Percentiles rank a stretch among this genome's conserved stretches.
phyloP scores from a whole-genome alignment of 768 basidiomycete genomes.

The Kwoniella shandongensis region DNA sequence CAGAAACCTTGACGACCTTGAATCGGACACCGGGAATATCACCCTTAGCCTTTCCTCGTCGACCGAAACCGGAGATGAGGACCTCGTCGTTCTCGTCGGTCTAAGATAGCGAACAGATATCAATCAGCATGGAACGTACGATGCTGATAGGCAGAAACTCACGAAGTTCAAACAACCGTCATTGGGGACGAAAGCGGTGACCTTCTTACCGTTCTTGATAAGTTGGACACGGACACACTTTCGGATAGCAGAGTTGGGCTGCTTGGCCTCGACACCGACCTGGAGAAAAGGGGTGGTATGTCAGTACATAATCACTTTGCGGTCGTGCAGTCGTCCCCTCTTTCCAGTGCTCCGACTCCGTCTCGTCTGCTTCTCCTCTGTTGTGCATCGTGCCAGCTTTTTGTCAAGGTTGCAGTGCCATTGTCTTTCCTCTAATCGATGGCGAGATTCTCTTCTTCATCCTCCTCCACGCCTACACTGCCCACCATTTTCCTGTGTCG shows the following conservation, averaged over 20 bases:
- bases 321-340: not conserved
- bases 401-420: no score
- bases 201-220: slow-evolving; percentile 99
- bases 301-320: not conserved
- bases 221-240: slow-evolving; percentile 99
- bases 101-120: slow-evolving; percentile 8
- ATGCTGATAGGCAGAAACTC: slow-evolving; percentile 4
- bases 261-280: slow-evolving; percentile 99
- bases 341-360: not conserved
- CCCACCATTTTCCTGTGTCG: not conserved
- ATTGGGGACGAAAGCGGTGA: slow-evolving; percentile 95
- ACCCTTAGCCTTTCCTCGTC: slow-evolving; percentile 97
- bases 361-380: not conserved
- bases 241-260: slow-evolving; percentile 99
- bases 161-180: slow-evolving; percentile 54
- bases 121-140: not conserved
- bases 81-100: slow-evolving; percentile 99
- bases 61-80: slow-evolving; percentile 99
- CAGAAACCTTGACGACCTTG: slow-evolving; percentile 99
- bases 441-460: no score
- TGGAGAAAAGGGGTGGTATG: slow-evolving; percentile 14
- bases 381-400: no score
- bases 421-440: no score
- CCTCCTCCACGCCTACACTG: no score
- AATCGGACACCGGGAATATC: slow-evolving; percentile 99